Conservation (phyloP, 495 filamentous ascomycete genomes). For the Penicillium parvum region DNA sequence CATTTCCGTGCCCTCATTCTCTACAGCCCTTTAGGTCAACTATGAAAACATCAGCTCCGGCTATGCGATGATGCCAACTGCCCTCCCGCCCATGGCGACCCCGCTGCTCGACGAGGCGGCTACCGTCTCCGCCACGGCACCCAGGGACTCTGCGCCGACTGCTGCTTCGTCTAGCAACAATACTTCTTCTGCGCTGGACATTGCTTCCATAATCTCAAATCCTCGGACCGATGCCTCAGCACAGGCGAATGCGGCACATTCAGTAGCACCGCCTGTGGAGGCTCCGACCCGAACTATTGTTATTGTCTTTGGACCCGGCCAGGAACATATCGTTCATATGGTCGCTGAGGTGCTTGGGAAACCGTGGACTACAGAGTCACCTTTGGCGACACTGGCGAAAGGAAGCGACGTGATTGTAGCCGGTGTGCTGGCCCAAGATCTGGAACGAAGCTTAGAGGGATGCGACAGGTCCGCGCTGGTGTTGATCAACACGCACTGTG, state of each 20-base stretch:
- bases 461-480: conserved; percentile 48
- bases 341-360: conserved; percentile 68
- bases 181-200: conserved; percentile 5
- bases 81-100: conserved; percentile 35
- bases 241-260: conserved; percentile 5
- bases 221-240: conserved; percentile 5
- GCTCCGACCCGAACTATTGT: conserved; percentile 39
- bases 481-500: conserved; percentile 69
- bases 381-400: conserved; percentile 46
- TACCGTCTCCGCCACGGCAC: conserved; percentile 3
- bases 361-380: conserved; percentile 51
- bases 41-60: conserved; percentile 28
- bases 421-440: conserved; percentile 50
- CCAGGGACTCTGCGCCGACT: not conserved
- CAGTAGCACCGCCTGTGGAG: not conserved
- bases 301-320: conserved; percentile 55
- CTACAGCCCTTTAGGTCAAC: conserved; percentile 7
- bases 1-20: not conserved
- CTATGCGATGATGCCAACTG: conserved; percentile 43
- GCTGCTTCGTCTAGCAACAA: not conserved
- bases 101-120: conserved; percentile 28
- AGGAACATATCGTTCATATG: conserved; percentile 61
- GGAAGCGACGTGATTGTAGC: conserved; percentile 52
- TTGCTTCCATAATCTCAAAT: conserved; percentile 7
- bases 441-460: conserved; percentile 47